phyloP scores from a whole-genome alignment of 441 rosid genomes.

The Geranium incanum region DNA sequence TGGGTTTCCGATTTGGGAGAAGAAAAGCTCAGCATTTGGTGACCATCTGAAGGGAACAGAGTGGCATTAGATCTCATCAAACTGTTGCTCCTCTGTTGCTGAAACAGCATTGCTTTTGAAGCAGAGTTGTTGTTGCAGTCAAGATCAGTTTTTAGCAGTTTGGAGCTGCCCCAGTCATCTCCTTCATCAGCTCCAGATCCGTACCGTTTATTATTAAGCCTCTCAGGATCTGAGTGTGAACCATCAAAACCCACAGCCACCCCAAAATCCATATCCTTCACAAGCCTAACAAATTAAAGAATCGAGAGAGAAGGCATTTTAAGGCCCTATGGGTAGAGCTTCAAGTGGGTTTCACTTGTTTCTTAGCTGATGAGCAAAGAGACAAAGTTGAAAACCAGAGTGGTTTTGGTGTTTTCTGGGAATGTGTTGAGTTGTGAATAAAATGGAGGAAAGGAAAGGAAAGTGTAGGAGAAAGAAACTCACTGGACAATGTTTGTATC shows the following conservation, averaged over 20 bases:
- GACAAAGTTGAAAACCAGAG: neutral
- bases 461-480: neutral
- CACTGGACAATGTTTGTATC: conserved; percentile 1
- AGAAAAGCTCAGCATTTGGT: conserved; percentile 59
- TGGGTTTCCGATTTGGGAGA: conserved; percentile 35
- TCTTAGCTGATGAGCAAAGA: neutral
- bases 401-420: neutral
- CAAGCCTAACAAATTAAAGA: neutral
- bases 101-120: too few species aligned
- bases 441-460: neutral
- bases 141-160: conserved; percentile 30
- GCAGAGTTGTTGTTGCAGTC: conserved; percentile 6
- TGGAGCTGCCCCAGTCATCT: conserved; percentile 34
- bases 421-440: too few species aligned
- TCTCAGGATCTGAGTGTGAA: conserved; percentile 17
- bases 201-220: conserved; percentile 17
- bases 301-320: neutral
- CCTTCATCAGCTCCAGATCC: conserved; percentile 48
- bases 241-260: conserved; percentile 36
- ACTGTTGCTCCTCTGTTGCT: too few species aligned
- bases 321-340: neutral
- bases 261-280: conserved; percentile 50
- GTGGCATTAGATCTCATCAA: conserved; percentile 43
- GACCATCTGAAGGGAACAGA: neutral
- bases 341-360: neutral